These are phyloP conservation scores for Echium plantagineum DNA, from an alignment of 257 asterid species.

Conservation along the genomic window DNA sequence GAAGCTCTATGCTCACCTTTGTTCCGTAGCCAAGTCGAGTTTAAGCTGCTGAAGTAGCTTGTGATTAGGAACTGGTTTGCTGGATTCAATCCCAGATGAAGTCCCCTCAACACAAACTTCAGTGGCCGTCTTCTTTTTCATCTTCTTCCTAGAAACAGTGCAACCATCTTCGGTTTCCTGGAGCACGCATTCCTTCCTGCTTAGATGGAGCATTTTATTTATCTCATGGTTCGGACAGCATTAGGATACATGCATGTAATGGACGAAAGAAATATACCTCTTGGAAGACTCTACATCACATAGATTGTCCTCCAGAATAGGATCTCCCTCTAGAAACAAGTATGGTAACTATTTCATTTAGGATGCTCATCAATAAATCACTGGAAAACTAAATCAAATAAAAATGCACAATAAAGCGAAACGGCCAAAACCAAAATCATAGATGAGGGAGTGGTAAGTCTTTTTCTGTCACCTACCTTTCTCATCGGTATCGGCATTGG, in stretches of 20 bases:
- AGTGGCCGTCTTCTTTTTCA: conserved; percentile 40
- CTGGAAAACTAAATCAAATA: conserved; percentile 1
- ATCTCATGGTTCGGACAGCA: not conserved
- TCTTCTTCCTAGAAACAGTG: conserved; percentile 73
- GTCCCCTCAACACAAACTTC: conserved; percentile 12
- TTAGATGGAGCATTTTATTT: not conserved
- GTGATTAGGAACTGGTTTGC: not conserved
- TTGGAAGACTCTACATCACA: conserved; percentile 44
- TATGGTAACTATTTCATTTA: no score
- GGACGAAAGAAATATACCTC: conserved; percentile 26
- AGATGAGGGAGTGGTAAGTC: not conserved
- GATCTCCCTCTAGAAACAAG: conserved; percentile 26
- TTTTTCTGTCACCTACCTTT: conserved; percentile 33
- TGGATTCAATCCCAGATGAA: not conserved
- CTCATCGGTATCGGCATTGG: conserved; percentile 24
- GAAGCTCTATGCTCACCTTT: not conserved
- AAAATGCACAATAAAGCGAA: no score
- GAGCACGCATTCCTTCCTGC: conserved; percentile 76
- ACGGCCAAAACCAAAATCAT: no score
- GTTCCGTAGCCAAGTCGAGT: not conserved
- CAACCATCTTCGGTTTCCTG: conserved; percentile 70
- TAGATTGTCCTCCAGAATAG: conserved; percentile 34
- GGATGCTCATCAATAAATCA: no score
- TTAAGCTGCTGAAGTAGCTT: not conserved
- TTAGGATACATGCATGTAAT: no score